phyloP scores from a whole-genome alignment of 2,329 filamentous ascomycete genomes.

The Colletotrichum filicis region DNA sequence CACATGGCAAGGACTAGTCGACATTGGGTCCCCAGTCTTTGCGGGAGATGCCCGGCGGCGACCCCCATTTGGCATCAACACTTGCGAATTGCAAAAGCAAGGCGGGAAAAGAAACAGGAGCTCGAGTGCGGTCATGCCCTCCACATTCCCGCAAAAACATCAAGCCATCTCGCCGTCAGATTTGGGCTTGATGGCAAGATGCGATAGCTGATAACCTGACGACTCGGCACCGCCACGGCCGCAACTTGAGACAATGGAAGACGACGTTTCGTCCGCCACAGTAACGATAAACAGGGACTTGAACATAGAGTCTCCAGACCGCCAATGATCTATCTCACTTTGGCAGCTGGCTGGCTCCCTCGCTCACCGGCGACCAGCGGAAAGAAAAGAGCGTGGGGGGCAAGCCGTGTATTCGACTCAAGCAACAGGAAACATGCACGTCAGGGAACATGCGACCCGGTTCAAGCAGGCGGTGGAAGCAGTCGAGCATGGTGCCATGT shows the following conservation, averaged over 20 bases:
- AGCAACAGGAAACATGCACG: slow-evolving; percentile 7
- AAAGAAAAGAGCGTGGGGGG: slow-evolving; percentile 1
- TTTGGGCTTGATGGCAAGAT: slow-evolving; percentile 26
- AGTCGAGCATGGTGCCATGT: slow-evolving; percentile 28
- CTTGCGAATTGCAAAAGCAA: background rate
- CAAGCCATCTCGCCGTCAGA: slow-evolving; percentile 28
- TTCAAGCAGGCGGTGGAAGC: slow-evolving; percentile 30
- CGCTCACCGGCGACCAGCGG: slow-evolving; percentile 27
- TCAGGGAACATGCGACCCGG: slow-evolving; percentile 16
- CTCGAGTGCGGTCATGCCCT: background rate
- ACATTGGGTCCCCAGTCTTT: slow-evolving; percentile 15
- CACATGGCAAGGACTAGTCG: slow-evolving; percentile 29
- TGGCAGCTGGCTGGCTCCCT: background rate
- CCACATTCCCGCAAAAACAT: slow-evolving; percentile 21
- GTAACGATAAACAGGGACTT: background rate
- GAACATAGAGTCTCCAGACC: background rate
- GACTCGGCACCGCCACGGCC: slow-evolving; percentile 20
- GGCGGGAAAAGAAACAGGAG: background rate
- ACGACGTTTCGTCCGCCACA: background rate
- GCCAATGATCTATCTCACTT: background rate
- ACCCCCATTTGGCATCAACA: background rate
- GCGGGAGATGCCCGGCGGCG: slow-evolving; percentile 11
- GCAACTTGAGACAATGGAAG: slow-evolving; percentile 16
- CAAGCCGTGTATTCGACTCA: background rate
- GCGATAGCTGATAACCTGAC: slow-evolving; percentile 26